Percentiles rank a stretch among this genome's conserved stretches.
These are phyloP conservation scores for Aspergillus awamori DNA, from an alignment of 2,329 filamentous ascomycete species.

Conservation along the genomic window DNA sequence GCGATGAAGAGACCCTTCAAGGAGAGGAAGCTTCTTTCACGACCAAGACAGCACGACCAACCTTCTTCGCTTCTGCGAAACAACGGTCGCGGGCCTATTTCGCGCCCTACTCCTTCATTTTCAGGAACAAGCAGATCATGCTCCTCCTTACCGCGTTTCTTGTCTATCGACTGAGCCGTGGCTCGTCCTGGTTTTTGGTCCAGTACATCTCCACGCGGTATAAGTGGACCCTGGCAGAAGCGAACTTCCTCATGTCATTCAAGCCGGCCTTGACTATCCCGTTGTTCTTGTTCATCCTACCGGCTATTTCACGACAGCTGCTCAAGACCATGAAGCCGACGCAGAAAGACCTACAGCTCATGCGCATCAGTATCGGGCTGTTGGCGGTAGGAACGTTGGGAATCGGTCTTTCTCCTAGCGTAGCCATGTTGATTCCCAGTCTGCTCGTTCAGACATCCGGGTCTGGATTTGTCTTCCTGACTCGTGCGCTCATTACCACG, in stretches of 20 bases:
- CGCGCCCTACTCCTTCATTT: constrained; percentile 44
- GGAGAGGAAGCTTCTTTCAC: constrained; percentile 21
- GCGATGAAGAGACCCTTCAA: constrained; percentile 17
- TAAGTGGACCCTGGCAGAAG: constrained; percentile 49
- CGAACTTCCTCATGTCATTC: constrained; percentile 50
- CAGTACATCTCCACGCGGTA: constrained; percentile 58
- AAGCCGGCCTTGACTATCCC: constrained; percentile 53
- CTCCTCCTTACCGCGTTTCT: constrained; percentile 52
- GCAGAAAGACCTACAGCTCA: constrained; percentile 51
- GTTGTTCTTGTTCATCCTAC: constrained; percentile 51
- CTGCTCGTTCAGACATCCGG: constrained; percentile 53
- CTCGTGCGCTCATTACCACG: constrained; percentile 52
- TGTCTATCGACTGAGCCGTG: constrained; percentile 52
- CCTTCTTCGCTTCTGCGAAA: constrained; percentile 22
- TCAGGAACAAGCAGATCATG: constrained; percentile 45
- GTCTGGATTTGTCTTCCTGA: constrained; percentile 51
- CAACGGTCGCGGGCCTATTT: constrained; percentile 31
- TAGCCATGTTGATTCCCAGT: constrained; percentile 48
- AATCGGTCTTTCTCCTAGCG: constrained; percentile 50
- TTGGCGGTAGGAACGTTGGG: constrained; percentile 50
- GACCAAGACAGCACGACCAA: constrained; percentile 7
- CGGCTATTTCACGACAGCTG: constrained; percentile 44
- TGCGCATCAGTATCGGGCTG: constrained; percentile 49
- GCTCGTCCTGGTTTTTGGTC: constrained; percentile 51
- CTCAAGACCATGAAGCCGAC: constrained; percentile 40